phyloP scores from a whole-genome alignment of 768 basidiomycete species.

The Calocybe gangraenosa region DNA sequence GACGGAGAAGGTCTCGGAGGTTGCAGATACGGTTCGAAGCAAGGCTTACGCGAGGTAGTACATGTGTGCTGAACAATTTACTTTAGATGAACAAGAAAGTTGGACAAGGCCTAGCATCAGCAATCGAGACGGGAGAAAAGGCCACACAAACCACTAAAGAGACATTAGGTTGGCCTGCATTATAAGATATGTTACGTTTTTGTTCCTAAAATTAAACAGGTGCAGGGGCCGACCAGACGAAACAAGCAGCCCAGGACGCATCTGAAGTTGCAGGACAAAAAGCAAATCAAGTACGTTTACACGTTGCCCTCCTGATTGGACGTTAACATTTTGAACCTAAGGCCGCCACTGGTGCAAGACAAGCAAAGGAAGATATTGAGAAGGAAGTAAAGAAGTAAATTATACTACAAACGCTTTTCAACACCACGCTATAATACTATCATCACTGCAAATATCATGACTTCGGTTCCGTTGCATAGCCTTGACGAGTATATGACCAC shows the following conservation, averaged over 20 bases:
- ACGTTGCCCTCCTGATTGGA: not conserved
- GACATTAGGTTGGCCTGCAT: conserved; percentile 30
- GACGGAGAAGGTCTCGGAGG: conserved; percentile 40
- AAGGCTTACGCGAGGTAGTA: not conserved
- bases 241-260: conserved; percentile 33
- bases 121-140: conserved; percentile 43
- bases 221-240: conserved; percentile 25
- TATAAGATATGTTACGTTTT: not conserved
- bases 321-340: conserved; percentile 13
- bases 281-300: conserved; percentile 18
- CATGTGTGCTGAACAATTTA: not conserved
- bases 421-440: no score
- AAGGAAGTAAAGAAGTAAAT: conserved; percentile 25
- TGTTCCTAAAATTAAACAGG: conserved; percentile 22
- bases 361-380: conserved; percentile 32
- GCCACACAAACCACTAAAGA: conserved; percentile 37
- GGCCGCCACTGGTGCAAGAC: conserved; percentile 28
- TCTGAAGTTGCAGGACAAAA: conserved; percentile 31
- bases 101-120: conserved; percentile 40
- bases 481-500: not conserved
- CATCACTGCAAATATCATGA: no score
- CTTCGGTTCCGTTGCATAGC: no score
- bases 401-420: not conserved
- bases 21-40: conserved; percentile 35
- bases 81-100: conserved; percentile 40